phyloP scores from a whole-genome alignment of 371 early-diverging fungal genomes.

The Mortierella polycephala region DNA sequence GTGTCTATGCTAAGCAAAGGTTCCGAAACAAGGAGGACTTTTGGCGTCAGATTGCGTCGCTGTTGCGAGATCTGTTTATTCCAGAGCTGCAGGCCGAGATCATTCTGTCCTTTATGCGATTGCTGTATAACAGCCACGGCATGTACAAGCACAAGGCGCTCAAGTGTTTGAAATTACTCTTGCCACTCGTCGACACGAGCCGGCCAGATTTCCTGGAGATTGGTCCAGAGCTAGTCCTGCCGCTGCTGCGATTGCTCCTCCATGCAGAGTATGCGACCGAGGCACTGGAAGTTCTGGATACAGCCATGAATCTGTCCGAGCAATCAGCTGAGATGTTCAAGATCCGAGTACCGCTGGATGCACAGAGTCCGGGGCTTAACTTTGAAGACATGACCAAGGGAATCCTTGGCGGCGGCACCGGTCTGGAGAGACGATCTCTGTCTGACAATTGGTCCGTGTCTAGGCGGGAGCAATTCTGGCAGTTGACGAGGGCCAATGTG shows the following conservation, averaged over 20 bases:
- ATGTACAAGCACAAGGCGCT: conserved; percentile 76
- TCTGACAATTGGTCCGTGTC: conserved; percentile 27
- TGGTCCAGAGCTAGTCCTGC: conserved; percentile 60
- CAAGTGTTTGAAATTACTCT: conserved; percentile 68
- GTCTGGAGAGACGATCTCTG: conserved; percentile 39
- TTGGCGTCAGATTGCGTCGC: conserved; percentile 69
- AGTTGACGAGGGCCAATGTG: conserved; percentile 49
- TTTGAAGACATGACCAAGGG: conserved; percentile 55
- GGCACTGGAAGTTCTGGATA: conserved; percentile 77
- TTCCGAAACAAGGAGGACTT: conserved; percentile 80
- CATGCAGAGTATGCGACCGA: conserved; percentile 73
- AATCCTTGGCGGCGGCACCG: conserved; percentile 48
- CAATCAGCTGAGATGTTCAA: conserved; percentile 48
- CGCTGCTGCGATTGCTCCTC: conserved; percentile 67
- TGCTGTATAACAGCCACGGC: conserved; percentile 70
- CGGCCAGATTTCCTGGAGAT: conserved; percentile 50
- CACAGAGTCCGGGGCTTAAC: conserved; percentile 41
- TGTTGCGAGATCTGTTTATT: conserved; percentile 75
- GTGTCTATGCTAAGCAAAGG: conserved; percentile 71
- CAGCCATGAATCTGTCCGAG: conserved; percentile 63
- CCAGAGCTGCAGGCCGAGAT: conserved; percentile 69
- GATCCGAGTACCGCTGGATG: conserved; percentile 46
- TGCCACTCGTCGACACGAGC: conserved; percentile 64
- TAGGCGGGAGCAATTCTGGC: conserved; percentile 48
- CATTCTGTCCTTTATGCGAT: conserved; percentile 68